Base-by-base conservation (phyloP, 768 basidiomycete species). In the Podaxis carcinomalis region DNA sequence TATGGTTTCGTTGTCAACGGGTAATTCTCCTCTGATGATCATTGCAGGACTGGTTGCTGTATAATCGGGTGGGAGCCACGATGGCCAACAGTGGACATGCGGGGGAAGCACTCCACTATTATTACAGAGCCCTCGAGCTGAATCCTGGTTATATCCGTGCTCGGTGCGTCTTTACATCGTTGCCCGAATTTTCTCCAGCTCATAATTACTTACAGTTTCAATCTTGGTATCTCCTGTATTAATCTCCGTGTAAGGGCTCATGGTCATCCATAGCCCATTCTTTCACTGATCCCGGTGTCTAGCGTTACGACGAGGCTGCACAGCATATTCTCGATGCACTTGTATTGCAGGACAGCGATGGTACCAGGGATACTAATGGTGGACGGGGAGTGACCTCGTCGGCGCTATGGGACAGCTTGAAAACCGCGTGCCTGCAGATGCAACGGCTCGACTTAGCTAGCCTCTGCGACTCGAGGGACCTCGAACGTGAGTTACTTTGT, bases 31-130 rank as follows among this genome's bases (percentile, higher is more conserved):
- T 59, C 35, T 65, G 50, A 63, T 55, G 14, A 42, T 52, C 23
- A 27, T 59, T 47, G 37, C 53, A 95, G 92, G 95, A 98, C 69
- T 96, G 91, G 88, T 76, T 92, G 40, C 74, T 98, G 61, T 96
- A 92, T 74, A 98, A 98, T 69, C 85, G 95, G 14, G 90, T 96
- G 44, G 95, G 95, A 13, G 95, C 95, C 14, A 95, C 93, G 4
- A 86, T 95, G 76, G 95, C 95, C 25, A 98, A 97, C 73, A 92
- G 85, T 67, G 88, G 94, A 23, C 78, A 77, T 57, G 82, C 93
- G 11, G 84, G 83, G 37, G 85, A 92, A 56, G 95, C 95, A n/a
- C 78, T 95, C 2, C 78, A 88, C 61, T 96, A 93, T 70, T 98
- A 98, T 73, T 83, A 86, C 68, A 84, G 81, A 35, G 95, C 95